Conservation (phyloP, 805 yeast genomes). For the Starmera caribaea region DNA sequence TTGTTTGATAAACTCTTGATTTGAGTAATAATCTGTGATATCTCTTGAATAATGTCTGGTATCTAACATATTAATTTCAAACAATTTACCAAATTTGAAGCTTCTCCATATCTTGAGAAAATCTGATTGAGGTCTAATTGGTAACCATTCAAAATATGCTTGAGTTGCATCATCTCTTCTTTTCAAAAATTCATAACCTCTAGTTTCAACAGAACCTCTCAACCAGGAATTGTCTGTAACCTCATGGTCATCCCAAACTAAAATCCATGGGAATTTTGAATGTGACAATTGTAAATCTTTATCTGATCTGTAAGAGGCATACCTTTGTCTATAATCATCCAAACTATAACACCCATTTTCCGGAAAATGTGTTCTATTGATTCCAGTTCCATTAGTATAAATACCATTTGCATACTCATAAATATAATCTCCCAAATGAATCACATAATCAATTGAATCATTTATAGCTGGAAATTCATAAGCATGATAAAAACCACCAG, state of each 20-base stretch:
- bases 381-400: constrained; percentile 14
- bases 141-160: constrained; percentile 19
- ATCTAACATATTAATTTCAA: constrained; percentile 14
- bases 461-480: constrained; percentile 13
- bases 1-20: constrained; percentile 9
- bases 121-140: constrained; percentile 12
- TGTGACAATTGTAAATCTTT: constrained; percentile 15
- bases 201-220: constrained; percentile 14
- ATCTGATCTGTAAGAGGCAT: constrained; percentile 14
- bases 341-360: constrained; percentile 12
- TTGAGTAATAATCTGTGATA: constrained; percentile 14
- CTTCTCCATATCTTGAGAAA: constrained; percentile 14
- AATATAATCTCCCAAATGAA: constrained; percentile 19
- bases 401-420: constrained; percentile 17
- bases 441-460: constrained; percentile 13
- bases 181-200: constrained; percentile 12
- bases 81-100: constrained; percentile 12
- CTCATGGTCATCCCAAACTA: constrained; percentile 21
- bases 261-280: constrained; percentile 15
- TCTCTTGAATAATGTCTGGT: constrained; percentile 18
- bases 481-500: constrained; percentile 17
- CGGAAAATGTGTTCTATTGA: constrained; percentile 13
- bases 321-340: constrained; percentile 15
- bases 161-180: constrained; percentile 11
- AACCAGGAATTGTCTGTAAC: constrained; percentile 18